These are phyloP conservation scores for Boletellus sp. DNA, from an alignment of 768 basidiomycete species.

Conservation along the genomic window DNA sequence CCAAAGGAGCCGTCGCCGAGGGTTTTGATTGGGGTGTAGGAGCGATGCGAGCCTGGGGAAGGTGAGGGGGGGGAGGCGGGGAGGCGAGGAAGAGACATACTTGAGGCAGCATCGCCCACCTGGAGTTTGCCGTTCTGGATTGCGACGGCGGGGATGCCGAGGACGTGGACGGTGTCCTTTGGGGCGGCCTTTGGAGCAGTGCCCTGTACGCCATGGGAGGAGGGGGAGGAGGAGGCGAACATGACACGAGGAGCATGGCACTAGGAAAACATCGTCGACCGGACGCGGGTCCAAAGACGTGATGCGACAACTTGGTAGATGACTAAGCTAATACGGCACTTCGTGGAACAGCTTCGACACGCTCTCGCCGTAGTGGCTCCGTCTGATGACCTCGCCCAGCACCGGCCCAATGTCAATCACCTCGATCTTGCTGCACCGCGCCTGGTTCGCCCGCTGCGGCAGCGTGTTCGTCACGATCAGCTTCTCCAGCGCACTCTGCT, in stretches of 20 bases:
- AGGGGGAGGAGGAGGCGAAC: constrained; percentile 30
- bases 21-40: constrained; percentile 93
- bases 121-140: constrained; percentile 65
- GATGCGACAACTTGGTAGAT: background rate
- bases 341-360: constrained; percentile 87
- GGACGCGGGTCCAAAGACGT: background rate
- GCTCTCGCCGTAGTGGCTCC: constrained; percentile 97
- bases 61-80: constrained; percentile 4
- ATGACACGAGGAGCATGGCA: constrained; percentile 34
- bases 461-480: constrained; percentile 98
- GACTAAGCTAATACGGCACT: constrained; percentile 67
- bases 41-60: constrained; percentile 69
- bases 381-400: constrained; percentile 91
- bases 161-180: constrained; percentile 63
- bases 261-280: constrained; percentile 19
- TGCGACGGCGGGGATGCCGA: constrained; percentile 73
- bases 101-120: constrained; percentile 68
- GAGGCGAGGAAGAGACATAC: constrained; percentile 42
- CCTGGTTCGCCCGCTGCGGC: constrained; percentile 79
- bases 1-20: constrained; percentile 99
- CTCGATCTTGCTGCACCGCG: constrained; percentile 73
- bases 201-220: constrained; percentile 30
- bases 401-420: constrained; percentile 94
- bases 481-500: constrained; percentile 78
- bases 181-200: constrained; percentile 22